Evolutionary conservation across 805 yeast species (phyloP).

Genomic region (Ogataea philodendri): DNA sequence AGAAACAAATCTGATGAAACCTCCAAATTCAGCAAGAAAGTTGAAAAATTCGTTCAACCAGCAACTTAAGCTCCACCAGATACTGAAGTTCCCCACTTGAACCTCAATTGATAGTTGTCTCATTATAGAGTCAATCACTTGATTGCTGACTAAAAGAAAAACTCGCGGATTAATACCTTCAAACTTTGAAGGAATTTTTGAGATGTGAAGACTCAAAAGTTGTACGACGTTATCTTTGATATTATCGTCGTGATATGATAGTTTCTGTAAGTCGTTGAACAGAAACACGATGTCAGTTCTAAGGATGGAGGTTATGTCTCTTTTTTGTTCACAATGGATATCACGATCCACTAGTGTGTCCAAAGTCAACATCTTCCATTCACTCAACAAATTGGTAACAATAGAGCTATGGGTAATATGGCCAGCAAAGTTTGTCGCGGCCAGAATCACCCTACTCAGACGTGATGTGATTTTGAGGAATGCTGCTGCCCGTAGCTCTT

Average conservation of each 20-base stretch:
- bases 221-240: conserved; percentile 17
- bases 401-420: conserved; percentile 45
- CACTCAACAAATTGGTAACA: conserved; percentile 15
- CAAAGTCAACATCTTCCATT: conserved; percentile 43
- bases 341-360: conserved; percentile 18
- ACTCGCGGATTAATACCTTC: conserved; percentile 52
- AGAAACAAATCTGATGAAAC: conserved; percentile 41
- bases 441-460: conserved; percentile 22
- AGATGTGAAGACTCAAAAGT: conserved; percentile 16
- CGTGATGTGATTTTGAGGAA: conserved; percentile 23
- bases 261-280: conserved; percentile 1
- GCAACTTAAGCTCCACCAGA: conserved; percentile 75
- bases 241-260: conserved; percentile 2
- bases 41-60: conserved; percentile 74
- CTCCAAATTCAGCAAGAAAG: conserved; percentile 65
- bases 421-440: conserved; percentile 39
- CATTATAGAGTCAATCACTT: conserved; percentile 55
- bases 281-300: too few relatives aligned
- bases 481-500: conserved; percentile 49
- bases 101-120: conserved; percentile 61
- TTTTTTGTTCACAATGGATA: conserved; percentile 19
- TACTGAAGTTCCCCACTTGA: conserved; percentile 54
- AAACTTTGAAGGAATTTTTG: conserved; percentile 36
- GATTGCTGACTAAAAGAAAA: conserved; percentile 51
- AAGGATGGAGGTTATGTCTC: too few relatives aligned